These are phyloP conservation scores for Xylaria venustula DNA, from an alignment of 495 filamentous ascomycete species.

Conservation along the genomic window DNA sequence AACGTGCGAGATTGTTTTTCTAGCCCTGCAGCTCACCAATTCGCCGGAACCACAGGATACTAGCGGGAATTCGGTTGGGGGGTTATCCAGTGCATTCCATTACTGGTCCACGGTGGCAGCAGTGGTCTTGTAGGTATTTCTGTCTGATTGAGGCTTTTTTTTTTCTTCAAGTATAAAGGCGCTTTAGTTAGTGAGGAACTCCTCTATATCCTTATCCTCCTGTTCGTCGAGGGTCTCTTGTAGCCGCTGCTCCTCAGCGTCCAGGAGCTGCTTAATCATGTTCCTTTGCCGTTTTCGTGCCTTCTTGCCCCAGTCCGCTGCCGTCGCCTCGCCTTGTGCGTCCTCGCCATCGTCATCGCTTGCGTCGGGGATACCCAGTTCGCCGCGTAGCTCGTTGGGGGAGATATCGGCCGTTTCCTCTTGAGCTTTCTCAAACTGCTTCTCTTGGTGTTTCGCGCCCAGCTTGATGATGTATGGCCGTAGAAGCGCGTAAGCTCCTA, in stretches of 20 bases:
- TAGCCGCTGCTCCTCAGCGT: conserved; percentile 48
- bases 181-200: conserved; percentile 54
- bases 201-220: conserved; percentile 68
- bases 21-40: neutral
- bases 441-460: conserved; percentile 42
- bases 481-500: conserved; percentile 62
- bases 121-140: no score
- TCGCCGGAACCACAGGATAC: neutral
- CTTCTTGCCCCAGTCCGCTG: conserved; percentile 55
- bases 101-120: no score
- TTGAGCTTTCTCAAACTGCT: conserved; percentile 41
- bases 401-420: conserved; percentile 41
- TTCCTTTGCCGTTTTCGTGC: conserved; percentile 62
- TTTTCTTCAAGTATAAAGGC: neutral
- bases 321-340: conserved; percentile 48
- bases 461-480: conserved; percentile 62
- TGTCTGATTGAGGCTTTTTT: no score
- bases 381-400: conserved; percentile 52
- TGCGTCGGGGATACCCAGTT: conserved; percentile 53
- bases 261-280: conserved; percentile 54
- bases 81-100: neutral
- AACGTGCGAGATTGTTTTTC: neutral
- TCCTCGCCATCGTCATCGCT: conserved; percentile 51
- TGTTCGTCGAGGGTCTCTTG: conserved; percentile 51
- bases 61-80: neutral